phyloP scores from a whole-genome alignment of 129 eudicot genomes.

The Dittrichia graveolens region DNA sequence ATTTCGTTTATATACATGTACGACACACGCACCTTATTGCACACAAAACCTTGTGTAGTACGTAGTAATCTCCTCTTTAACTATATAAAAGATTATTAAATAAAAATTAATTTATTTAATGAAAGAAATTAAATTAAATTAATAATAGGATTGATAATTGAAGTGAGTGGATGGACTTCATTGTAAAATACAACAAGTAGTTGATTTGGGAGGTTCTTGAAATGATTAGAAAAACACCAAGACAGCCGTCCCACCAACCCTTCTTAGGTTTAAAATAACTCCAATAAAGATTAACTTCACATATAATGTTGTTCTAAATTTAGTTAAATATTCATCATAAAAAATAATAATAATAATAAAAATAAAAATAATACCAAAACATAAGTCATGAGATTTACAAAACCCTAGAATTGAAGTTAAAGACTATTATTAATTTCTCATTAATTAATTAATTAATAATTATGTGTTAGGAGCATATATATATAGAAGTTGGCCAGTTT shows the following conservation, averaged over 20 bases:
- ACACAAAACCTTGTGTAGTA: not conserved
- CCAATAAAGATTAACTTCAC: not conserved
- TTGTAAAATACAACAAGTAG: conserved; percentile 6
- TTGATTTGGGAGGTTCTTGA: conserved; percentile 46
- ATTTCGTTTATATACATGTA: not conserved
- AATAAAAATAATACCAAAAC: no score
- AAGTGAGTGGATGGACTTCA: conserved; percentile 31
- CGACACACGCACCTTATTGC: not conserved
- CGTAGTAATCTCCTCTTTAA: no score
- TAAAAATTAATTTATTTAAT: not conserved
- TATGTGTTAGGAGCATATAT: no score
- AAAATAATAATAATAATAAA: no score
- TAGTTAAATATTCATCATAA: not conserved
- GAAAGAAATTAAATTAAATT: not conserved
- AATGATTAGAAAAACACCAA: conserved; percentile 36
- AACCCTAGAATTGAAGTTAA: no score
- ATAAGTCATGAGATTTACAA: no score
- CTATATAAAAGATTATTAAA: not conserved
- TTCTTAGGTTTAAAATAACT: conserved; percentile 24
- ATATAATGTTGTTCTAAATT: conserved; percentile 14
- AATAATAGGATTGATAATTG: conserved; percentile 12
- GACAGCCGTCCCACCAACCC: conserved; percentile 42
- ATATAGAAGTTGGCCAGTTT: no score
- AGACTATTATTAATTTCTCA: no score
- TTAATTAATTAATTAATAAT: no score